Evolutionary conservation across 2,329 filamentous ascomycete species (phyloP).

Genomic region (Microdochium paspali): DNA sequence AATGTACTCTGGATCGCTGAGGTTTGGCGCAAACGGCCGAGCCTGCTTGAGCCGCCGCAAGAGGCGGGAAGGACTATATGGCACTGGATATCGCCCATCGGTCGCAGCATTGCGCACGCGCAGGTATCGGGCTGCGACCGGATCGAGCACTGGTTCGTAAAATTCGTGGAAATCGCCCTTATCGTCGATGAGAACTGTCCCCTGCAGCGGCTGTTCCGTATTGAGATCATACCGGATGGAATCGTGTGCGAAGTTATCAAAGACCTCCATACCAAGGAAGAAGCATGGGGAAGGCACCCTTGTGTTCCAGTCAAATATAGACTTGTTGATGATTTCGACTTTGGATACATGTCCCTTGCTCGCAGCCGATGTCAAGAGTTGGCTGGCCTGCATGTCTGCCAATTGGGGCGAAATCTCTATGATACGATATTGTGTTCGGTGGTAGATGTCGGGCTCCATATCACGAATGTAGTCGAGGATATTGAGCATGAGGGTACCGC

Average conservation of each 20-base stretch:
- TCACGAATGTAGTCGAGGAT: constrained; percentile 93
- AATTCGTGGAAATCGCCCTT: constrained; percentile 92
- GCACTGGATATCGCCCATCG: constrained; percentile 50
- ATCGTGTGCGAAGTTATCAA: constrained; percentile 97
- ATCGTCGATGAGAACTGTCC: constrained; percentile 75
- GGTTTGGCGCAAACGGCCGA: constrained; percentile 64
- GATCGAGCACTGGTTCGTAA: constrained; percentile 73
- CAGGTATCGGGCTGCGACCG: constrained; percentile 72
- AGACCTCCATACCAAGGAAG: constrained; percentile 95
- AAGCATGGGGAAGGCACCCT: constrained; percentile 91
- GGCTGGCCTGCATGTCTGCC: constrained; percentile 65
- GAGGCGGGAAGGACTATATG: constrained; percentile 43
- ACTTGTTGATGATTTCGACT: constrained; percentile 90
- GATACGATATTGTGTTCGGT: constrained; percentile 85
- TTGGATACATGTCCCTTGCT: constrained; percentile 70
- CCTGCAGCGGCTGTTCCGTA: constrained; percentile 78
- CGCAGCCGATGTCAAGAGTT: constrained; percentile 56
- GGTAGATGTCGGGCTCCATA: constrained; percentile 83
- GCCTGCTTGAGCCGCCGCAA: constrained; percentile 52
- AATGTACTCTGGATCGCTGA: constrained; percentile 83
- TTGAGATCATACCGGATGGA: constrained; percentile 78
- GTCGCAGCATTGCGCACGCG: constrained; percentile 74
- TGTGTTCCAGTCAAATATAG: constrained; percentile 87
- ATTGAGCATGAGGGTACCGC: constrained; percentile 96
- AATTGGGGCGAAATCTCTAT: constrained; percentile 88